Conservation (phyloP, 805 yeast genomes). For the Lachancea nothofagi region DNA sequence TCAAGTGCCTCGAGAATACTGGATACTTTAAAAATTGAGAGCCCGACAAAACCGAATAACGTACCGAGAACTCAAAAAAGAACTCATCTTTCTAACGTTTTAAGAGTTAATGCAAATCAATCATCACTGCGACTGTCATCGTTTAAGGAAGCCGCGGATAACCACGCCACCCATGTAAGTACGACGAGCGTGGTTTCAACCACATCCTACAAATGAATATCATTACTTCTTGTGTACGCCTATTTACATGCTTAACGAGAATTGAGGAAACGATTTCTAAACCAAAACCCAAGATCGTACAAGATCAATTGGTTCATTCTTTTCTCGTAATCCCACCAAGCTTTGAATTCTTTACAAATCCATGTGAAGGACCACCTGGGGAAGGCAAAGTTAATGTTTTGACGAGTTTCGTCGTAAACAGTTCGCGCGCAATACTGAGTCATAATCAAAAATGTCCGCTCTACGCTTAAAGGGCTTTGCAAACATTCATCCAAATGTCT, state of each 20-base stretch:
- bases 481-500: constrained; percentile 81
- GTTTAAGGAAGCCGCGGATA: neutral
- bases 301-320: constrained; percentile 25
- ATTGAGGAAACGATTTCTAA: constrained; percentile 13
- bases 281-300: constrained; percentile 30
- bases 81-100: neutral
- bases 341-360: constrained; percentile 20
- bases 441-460: constrained; percentile 81
- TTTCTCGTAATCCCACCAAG: constrained; percentile 27
- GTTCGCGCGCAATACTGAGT: constrained; percentile 83
- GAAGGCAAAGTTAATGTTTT: constrained; percentile 24
- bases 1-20: neutral
- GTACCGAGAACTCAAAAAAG: neutral
- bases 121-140: constrained; percentile 11
- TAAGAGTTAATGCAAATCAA: constrained; percentile 13
- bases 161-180: constrained; percentile 4
- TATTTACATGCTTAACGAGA: constrained; percentile 4
- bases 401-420: constrained; percentile 63
- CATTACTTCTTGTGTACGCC: neutral
- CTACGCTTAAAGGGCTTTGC: constrained; percentile 78
- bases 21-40: neutral
- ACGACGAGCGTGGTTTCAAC: constrained; percentile 6
- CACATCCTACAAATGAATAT: constrained; percentile 6
- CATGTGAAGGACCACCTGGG: constrained; percentile 25
- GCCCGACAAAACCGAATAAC: neutral